phyloP scores from a whole-genome alignment of 2,329 filamentous ascomycete species.

The Microdochium bolleyi region DNA sequence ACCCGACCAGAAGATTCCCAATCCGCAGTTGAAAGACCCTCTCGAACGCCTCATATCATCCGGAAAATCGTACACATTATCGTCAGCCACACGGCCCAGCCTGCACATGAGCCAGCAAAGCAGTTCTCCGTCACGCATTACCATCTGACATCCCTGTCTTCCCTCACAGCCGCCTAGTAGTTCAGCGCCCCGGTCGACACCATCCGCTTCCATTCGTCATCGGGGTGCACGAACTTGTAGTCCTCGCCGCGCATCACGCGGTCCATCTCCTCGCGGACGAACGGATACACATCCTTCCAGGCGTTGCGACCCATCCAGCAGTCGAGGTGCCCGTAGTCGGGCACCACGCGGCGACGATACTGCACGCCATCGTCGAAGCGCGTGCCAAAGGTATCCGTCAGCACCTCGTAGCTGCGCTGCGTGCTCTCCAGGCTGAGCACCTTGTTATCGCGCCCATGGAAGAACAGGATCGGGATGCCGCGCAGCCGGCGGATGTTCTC shows the following conservation, averaged over 20 bases:
- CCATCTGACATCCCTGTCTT: background rate
- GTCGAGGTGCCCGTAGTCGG: slow-evolving; percentile 53
- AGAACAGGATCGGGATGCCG: slow-evolving; percentile 47
- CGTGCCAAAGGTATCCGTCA: slow-evolving; percentile 42
- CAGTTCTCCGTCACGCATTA: background rate
- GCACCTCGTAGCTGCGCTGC: slow-evolving; percentile 41
- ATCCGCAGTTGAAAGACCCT: too few species aligned
- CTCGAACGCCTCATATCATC: too few species aligned
- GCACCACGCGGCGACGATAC: slow-evolving; percentile 44
- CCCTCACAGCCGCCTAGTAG: slow-evolving; percentile 8
- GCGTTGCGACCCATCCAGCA: slow-evolving; percentile 54
- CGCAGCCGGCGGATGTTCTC: slow-evolving; percentile 41
- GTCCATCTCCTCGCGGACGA: slow-evolving; percentile 46
- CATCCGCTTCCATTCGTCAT: slow-evolving; percentile 33
- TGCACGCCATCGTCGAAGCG: slow-evolving; percentile 22
- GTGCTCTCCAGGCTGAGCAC: slow-evolving; percentile 47
- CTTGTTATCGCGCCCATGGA: slow-evolving; percentile 47
- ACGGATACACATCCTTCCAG: slow-evolving; percentile 51
- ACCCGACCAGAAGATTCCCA: too few species aligned
- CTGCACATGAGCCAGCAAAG: too few species aligned
- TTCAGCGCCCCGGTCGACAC: slow-evolving; percentile 27
- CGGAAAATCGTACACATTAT: too few species aligned
- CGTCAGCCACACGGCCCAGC: too few species aligned
- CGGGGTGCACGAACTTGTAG: slow-evolving; percentile 34
- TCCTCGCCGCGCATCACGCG: slow-evolving; percentile 34